phyloP scores from a whole-genome alignment of 2,329 filamentous ascomycete genomes.

The Basipetospora chlamydospora region DNA sequence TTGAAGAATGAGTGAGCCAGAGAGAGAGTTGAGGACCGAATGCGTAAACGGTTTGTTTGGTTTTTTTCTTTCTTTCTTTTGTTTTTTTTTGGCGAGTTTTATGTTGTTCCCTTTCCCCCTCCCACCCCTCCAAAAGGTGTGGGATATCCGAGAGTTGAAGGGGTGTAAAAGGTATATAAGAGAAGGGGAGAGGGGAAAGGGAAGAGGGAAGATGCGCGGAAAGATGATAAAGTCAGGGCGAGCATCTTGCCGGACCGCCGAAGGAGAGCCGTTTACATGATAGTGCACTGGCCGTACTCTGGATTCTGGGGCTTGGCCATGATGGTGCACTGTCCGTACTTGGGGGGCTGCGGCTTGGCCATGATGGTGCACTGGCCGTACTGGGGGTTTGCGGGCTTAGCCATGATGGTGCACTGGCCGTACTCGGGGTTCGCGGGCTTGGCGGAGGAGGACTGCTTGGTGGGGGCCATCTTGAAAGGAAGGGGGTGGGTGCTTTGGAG shows the following conservation, averaged over 20 bases:
- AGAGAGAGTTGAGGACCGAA: no score
- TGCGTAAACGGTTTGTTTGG: no score
- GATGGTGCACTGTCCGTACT: constrained; percentile 12
- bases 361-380: constrained; percentile 15
- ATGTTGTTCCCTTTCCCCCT: no score
- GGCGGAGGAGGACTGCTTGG: constrained; percentile 12
- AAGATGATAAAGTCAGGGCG: neutral
- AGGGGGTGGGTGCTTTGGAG: neutral
- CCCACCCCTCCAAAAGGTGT: no score
- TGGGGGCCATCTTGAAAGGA: no score
- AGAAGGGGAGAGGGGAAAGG: neutral
- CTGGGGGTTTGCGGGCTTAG: constrained; percentile 13
- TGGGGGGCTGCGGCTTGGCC: constrained; percentile 14
- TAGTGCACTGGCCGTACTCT: constrained; percentile 12
- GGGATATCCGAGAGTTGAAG: no score
- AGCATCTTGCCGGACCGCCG: neutral
- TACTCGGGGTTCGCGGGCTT: constrained; percentile 13
- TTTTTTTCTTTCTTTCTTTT: no score
- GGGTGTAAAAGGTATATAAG: no score
- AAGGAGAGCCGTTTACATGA: constrained; percentile 17
- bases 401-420: constrained; percentile 16
- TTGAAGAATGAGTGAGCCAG: no score
- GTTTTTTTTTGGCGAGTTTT: no score
- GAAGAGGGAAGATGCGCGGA: neutral
- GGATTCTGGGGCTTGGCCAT: constrained; percentile 8